Evolutionary conservation across 805 yeast species (phyloP), one percentile per base, ranked within the genome.

Genomic region (Candida nemodendra): DNA sequence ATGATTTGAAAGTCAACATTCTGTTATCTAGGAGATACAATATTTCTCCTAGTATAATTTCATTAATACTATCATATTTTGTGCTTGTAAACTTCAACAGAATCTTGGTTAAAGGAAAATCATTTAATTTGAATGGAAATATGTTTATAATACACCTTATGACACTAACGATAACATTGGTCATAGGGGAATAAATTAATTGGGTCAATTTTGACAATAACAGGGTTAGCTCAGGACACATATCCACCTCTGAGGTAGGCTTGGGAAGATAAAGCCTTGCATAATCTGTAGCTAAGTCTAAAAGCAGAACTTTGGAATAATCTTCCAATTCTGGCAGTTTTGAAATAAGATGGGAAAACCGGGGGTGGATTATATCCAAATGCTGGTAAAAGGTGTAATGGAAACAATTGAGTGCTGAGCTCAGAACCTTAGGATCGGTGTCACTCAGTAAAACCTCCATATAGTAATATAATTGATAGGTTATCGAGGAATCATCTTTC

Each of bases 351-450:
- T 62, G 70, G 21, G 84, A 72, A 55, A 72, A 84, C 48, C 79
- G 78, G 2, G 82, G 77, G 56, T 93, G 98, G 2, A 91, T 59
- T 23, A 84, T 59, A 2, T 76, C 84, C 59, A 84, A 72, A 29
- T 73, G 69, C 22, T 76, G 74, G 0, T 79, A 76, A 36, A 76
- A 75, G 15, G 81, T 62, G 31, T 71, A 68, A 38, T 68, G 67
- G 45, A 74, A 75, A 0, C 84, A 67, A 15, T 76, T 65, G 12
- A 93, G 54, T 0, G 95, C 81, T 1, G 86, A 61, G 4, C 86
- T 80, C 12, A 88, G 71, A 2, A 93, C 99, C 18, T 64, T 61
- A 0, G 79, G 65, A 38, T 80, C 81, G 9, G 70, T 59, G 54
- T 90, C 96, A n/a, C 72, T 65, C 32, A 93, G 59, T 13, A 90